Conservation (phyloP, 2,329 filamentous ascomycete genomes). For the Fusarium citri region DNA sequence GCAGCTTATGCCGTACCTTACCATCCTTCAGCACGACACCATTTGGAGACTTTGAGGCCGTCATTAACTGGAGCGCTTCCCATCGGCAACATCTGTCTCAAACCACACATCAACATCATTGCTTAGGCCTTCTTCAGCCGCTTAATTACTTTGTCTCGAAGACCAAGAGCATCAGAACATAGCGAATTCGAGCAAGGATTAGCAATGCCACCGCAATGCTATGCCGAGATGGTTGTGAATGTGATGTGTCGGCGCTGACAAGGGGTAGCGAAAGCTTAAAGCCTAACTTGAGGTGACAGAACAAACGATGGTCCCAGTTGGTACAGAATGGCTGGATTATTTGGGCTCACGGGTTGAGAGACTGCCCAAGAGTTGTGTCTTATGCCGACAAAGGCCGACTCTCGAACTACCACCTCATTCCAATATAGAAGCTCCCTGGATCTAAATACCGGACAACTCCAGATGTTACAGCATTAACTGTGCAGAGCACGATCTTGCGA, state of each 20-base stretch:
- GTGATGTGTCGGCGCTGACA: background rate
- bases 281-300: background rate
- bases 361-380: background rate
- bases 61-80: background rate
- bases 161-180: slow-evolving; percentile 13
- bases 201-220: slow-evolving; percentile 2
- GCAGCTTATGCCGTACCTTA: too few species aligned
- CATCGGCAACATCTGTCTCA: background rate
- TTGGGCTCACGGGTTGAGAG: background rate
- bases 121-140: background rate
- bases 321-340: background rate
- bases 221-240: background rate
- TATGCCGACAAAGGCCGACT: slow-evolving; percentile 5
- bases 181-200: background rate
- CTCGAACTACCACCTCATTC: background rate
- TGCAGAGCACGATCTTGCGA: background rate
- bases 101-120: background rate
- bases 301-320: background rate
- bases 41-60: background rate
- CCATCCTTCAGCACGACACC: background rate
- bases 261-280: background rate
- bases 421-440: background rate
- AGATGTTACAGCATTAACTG: background rate
- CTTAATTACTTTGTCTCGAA: background rate
- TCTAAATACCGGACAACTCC: background rate